A percentile compares a stretch with the other conserved stretches of the same genome.
Conservation (phyloP, 1,139 yeast genomes). For the Meyerozyma sp. region DNA sequence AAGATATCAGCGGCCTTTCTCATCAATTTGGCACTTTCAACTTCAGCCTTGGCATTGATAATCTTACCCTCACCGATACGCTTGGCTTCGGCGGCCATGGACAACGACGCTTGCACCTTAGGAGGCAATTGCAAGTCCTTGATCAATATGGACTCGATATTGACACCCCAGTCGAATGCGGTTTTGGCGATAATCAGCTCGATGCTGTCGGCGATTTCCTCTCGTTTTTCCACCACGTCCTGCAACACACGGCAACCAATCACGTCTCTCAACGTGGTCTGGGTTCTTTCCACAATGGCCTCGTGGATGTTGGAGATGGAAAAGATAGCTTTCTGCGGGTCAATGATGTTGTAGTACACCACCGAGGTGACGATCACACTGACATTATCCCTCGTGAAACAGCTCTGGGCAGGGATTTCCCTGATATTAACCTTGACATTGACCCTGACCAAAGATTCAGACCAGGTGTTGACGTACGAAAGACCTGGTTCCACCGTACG, state of each 20-base stretch:
- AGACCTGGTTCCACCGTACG: constrained; percentile 70
- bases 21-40: constrained; percentile 72
- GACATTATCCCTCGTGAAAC: constrained; percentile 71
- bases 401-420: constrained; percentile 63
- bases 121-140: constrained; percentile 59
- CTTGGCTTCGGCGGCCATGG: constrained; percentile 74
- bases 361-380: constrained; percentile 59
- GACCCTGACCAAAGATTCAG: constrained; percentile 51
- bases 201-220: constrained; percentile 64
- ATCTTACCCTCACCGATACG: constrained; percentile 76
- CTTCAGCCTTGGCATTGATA: constrained; percentile 72
- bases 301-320: constrained; percentile 50
- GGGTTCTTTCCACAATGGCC: constrained; percentile 68
- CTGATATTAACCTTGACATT: constrained; percentile 56
- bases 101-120: constrained; percentile 55
- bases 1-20: constrained; percentile 75
- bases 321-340: constrained; percentile 65
- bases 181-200: constrained; percentile 59
- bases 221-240: constrained; percentile 72
- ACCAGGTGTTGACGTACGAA: constrained; percentile 58
- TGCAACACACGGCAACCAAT: constrained; percentile 64
- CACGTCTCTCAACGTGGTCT: constrained; percentile 70
- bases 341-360: constrained; percentile 60
- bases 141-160: constrained; percentile 62
- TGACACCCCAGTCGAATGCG: constrained; percentile 70